Base-by-base conservation (phyloP, 2,329 filamentous ascomycete genomes). In the Ceratocystiopsis minuta region DNA sequence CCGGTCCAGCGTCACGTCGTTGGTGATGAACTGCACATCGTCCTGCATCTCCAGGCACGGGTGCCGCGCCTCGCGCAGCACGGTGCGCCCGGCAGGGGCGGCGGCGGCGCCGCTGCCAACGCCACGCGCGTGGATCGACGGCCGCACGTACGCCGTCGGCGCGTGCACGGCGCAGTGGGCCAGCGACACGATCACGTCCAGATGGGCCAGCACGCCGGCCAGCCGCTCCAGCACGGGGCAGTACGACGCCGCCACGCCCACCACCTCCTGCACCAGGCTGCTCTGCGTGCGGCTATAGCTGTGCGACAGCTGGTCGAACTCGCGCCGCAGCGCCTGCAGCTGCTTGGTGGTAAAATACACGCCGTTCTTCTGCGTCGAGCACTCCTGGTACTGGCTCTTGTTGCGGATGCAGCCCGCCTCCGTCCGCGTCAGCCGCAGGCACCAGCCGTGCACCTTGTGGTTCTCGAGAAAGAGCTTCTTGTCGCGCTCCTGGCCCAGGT, bases 1-100 rank as follows among this genome's bases (percentile, higher is more conserved):
- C 10, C 86, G 78, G 6, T 74, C 68, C 34, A 98, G 74, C 41
- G 78, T 76, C 17, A 96, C 84, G 52, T 98, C 88, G 57, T 98
- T 98, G 43, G 88, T 95, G 60, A 98, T 98, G 64, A 98, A 98
- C 48, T 88, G 87, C 36, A 98, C 79, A 54, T 98, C 90, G 53
- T 98, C 92, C 60, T 98, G 90, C 74, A 95, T 87, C 58, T 98
- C 90, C 75, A 98, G 83, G 56, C 90, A 98, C 0, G 92, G 92
- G 55, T 98, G 90, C 12, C 92, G 80, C 3, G 90, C 85, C 62
- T 94, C 92, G 49, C 78, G 82, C n/a, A 98, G 70, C 17, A 92
- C 65, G 0, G 90, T 98, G 52, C 86, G 80, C 4, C 88, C 90
- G 9, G n/a, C 33, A 2, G 33, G n/a, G 38, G 82, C 76, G 24